A percentile compares a stretch with the other conserved stretches of the same genome.
Conservation (phyloP, 352 stramenopile genomes). For the Peronospora belbahrii region DNA sequence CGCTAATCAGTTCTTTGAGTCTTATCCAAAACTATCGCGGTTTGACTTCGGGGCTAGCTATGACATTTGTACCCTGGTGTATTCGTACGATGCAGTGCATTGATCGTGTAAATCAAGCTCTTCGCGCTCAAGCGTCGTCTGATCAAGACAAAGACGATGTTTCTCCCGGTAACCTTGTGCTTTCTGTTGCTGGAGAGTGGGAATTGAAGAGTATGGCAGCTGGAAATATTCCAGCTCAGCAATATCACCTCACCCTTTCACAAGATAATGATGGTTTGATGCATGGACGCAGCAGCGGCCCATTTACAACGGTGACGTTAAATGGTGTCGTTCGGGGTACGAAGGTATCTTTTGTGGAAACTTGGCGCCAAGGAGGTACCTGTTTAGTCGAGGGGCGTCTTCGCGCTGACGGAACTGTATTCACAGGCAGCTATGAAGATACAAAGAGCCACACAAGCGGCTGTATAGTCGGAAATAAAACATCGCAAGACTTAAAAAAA, state of each 20-base stretch:
- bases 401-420: conserved; percentile 59
- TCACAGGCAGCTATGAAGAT: conserved; percentile 79
- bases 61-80: conserved; percentile 76
- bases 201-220: conserved; percentile 84
- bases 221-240: conserved; percentile 79
- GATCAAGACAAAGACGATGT: conserved; percentile 19
- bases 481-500: conserved; percentile 19
- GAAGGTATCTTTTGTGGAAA: conserved; percentile 81
- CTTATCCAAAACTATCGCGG: conserved; percentile 65
- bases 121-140: conserved; percentile 28
- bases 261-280: conserved; percentile 61
- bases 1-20: conserved; percentile 55
- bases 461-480: conserved; percentile 69
- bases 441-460: conserved; percentile 83
- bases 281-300: conserved; percentile 64
- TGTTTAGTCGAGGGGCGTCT: conserved; percentile 77
- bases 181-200: conserved; percentile 79
- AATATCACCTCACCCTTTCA: conserved; percentile 74
- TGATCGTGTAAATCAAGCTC: conserved; percentile 48
- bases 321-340: conserved; percentile 67
- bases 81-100: conserved; percentile 59
- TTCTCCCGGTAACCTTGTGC: conserved; percentile 29
- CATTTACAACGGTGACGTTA: conserved; percentile 77
- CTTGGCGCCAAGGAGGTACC: conserved; percentile 81
- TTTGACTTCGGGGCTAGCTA: conserved; percentile 52